Evolutionary conservation across 2,329 filamentous ascomycete species (phyloP).

Genomic region (Pestalotiopsis sp.): DNA sequence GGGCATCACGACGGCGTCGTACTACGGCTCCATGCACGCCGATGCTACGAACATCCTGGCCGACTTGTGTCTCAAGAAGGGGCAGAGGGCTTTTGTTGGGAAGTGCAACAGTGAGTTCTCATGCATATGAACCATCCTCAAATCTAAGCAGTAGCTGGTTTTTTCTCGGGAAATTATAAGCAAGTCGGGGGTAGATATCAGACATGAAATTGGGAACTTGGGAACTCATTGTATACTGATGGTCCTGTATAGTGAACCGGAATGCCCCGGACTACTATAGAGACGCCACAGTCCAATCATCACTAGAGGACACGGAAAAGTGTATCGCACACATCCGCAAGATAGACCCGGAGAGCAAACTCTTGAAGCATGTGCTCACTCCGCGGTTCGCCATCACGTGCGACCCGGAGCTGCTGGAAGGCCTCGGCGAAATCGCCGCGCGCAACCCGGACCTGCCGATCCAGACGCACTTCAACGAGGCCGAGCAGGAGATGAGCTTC

Average conservation of each 20-base stretch:
- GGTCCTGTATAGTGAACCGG: constrained; percentile 40
- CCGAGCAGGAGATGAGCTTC: constrained; percentile 56
- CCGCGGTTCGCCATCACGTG: constrained; percentile 65
- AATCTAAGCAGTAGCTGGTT: background rate
- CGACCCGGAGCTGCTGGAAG: constrained; percentile 50
- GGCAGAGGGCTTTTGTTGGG: constrained; percentile 61
- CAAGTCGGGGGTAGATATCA: background rate
- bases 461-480: constrained; percentile 70
- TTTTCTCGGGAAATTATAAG: background rate
- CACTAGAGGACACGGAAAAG: constrained; percentile 47
- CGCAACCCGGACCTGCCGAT: constrained; percentile 52
- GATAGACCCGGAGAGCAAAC: constrained; percentile 42
- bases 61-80: constrained; percentile 49
- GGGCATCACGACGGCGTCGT: constrained; percentile 61
- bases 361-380: constrained; percentile 54
- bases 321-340: constrained; percentile 47
- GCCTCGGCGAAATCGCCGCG: constrained; percentile 54
- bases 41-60: constrained; percentile 58
- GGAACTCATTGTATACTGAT: background rate
- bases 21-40: constrained; percentile 58
- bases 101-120: constrained; percentile 53
- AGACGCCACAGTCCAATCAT: constrained; percentile 46
- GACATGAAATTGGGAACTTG: background rate
- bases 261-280: constrained; percentile 54
- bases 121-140: background rate